Percentiles rank a stretch among this genome's conserved stretches.
phyloP scores from a whole-genome alignment of 75 land plant species.

The Picea sitchensis region DNA sequence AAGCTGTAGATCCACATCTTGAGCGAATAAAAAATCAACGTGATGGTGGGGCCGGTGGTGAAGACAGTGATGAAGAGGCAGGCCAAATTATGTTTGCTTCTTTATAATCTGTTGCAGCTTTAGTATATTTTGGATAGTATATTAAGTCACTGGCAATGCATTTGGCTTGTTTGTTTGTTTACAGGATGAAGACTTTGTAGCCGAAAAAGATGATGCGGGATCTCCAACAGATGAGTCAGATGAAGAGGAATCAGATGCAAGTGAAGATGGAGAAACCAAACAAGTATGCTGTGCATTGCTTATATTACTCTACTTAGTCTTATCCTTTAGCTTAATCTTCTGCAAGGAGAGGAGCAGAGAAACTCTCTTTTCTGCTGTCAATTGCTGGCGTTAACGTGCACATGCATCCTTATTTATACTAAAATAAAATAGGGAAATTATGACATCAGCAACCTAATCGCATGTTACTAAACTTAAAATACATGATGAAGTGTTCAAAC shows the following conservation, averaged over 20 bases:
- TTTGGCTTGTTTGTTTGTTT: slow-evolving; percentile 3
- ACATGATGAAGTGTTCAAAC: background rate
- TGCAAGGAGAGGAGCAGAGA: background rate
- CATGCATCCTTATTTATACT: background rate
- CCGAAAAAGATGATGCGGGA: slow-evolving; percentile 93
- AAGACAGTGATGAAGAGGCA: slow-evolving; percentile 92
- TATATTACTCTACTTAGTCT: background rate
- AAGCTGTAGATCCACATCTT: slow-evolving; percentile 81
- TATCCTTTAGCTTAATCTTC: background rate
- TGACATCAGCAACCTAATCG: background rate
- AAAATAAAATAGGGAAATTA: background rate
- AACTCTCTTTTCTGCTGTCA: background rate
- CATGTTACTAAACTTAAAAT: background rate
- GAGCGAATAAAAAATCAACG: slow-evolving; percentile 55
- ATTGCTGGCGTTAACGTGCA: background rate
- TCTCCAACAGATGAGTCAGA: slow-evolving; percentile 98
- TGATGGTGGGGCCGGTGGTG: slow-evolving; percentile 53
- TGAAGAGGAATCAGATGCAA: slow-evolving; percentile 88
- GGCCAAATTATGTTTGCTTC: background rate
- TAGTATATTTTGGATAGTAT: background rate
- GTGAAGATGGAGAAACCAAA: slow-evolving; percentile 60
- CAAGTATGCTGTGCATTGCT: slow-evolving; percentile 26
- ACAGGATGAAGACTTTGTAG: slow-evolving; percentile 98
- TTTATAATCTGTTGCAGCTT: background rate
- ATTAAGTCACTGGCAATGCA: background rate